phyloP scores from a whole-genome alignment of 805 yeast genomes.

The Candida rishiriensis region DNA sequence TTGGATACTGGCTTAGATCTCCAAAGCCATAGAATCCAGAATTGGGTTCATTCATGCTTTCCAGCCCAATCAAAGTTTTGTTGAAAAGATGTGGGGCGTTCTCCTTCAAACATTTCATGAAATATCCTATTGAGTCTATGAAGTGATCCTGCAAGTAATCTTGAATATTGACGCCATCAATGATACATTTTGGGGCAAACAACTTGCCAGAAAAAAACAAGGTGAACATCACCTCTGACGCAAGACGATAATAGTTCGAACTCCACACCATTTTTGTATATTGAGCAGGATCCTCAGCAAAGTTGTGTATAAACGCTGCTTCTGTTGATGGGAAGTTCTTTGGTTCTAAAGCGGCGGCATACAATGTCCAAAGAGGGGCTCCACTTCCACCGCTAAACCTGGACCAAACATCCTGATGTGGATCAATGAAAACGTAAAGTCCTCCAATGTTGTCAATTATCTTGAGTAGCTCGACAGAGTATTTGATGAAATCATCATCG shows the following conservation, averaged over 20 bases:
- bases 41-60: constrained; percentile 83
- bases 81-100: constrained; percentile 43
- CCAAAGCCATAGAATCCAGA: constrained; percentile 64
- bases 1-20: constrained; percentile 52
- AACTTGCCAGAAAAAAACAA: constrained; percentile 74
- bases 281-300: constrained; percentile 36
- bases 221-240: constrained; percentile 77
- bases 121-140: constrained; percentile 45
- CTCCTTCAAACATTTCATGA: constrained; percentile 38
- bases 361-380: constrained; percentile 90
- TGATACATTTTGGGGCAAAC: constrained; percentile 70
- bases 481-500: constrained; percentile 71
- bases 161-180: constrained; percentile 75
- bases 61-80: constrained; percentile 65
- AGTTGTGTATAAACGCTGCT: constrained; percentile 76
- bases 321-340: constrained; percentile 63
- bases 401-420: constrained; percentile 95
- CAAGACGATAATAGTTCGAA: constrained; percentile 75
- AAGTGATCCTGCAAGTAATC: constrained; percentile 67
- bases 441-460: constrained; percentile 63
- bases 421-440: constrained; percentile 73
- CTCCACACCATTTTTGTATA: constrained; percentile 93
- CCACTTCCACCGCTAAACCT: constrained; percentile 88
- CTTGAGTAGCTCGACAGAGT: constrained; percentile 57
- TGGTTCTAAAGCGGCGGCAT: constrained; percentile 86